A percentile compares a stretch with the other conserved stretches of the same genome.
Conservation (phyloP, 805 yeast species). For the Nakazawaea wickerhamii region DNA sequence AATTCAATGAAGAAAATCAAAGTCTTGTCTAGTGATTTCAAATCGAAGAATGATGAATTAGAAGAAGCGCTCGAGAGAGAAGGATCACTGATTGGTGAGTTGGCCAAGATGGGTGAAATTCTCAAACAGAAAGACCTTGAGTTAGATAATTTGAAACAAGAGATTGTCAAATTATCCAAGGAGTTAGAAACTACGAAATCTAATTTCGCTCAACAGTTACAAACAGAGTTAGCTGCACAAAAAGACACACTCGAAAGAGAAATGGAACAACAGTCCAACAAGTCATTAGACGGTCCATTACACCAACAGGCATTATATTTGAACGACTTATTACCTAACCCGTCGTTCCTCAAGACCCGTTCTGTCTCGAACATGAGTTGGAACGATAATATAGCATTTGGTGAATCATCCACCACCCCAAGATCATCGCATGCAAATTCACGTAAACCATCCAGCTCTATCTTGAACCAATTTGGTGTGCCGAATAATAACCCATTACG, state of each 20-base stretch:
- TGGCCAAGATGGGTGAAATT: constrained; percentile 21
- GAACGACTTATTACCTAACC: constrained; percentile 21
- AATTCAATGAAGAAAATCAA: constrained; percentile 23
- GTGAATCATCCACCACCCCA: constrained; percentile 47
- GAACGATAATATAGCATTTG: constrained; percentile 34
- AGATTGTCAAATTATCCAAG: constrained; percentile 23
- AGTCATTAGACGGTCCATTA: constrained; percentile 8
- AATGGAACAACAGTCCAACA: constrained; percentile 14
- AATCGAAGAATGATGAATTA: constrained; percentile 24
- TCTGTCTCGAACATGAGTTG: constrained; percentile 22
- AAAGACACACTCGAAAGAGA: constrained; percentile 15
- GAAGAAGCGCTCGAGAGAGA: constrained; percentile 22
- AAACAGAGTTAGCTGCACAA: constrained; percentile 24
- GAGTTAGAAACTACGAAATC: constrained; percentile 26
- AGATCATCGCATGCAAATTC: constrained; percentile 8
- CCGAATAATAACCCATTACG: neutral
- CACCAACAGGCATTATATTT: constrained; percentile 20
- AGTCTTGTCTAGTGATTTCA: constrained; percentile 31
- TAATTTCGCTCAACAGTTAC: constrained; percentile 20
- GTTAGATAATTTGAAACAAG: constrained; percentile 20
- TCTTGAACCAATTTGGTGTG: constrained; percentile 7
- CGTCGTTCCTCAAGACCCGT: constrained; percentile 17
- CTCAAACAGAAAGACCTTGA: constrained; percentile 19
- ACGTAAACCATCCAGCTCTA: constrained; percentile 7
- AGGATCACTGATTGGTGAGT: constrained; percentile 16